These are phyloP conservation scores for Fennellomyces sp. DNA, from an alignment of 371 early-diverging fungal species.

Conservation along the genomic window DNA sequence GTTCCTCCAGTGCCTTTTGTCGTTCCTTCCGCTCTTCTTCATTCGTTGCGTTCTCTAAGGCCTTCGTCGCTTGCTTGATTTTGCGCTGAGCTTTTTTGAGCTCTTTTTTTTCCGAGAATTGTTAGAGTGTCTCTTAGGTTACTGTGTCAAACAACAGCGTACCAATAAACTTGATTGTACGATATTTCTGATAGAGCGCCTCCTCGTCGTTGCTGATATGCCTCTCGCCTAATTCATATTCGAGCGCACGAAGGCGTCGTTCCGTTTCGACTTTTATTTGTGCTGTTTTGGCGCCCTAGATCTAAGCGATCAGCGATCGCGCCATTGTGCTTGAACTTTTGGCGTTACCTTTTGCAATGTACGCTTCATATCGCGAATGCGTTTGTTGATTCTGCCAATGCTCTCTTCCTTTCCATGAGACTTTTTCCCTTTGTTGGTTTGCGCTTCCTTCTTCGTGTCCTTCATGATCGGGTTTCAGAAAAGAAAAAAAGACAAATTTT, in stretches of 20 bases:
- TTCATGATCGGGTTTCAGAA: no score
- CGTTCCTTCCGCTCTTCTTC: conserved; percentile 16
- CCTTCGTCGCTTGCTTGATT: conserved; percentile 17
- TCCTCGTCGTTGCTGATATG: conserved; percentile 37
- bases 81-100: conserved; percentile 42
- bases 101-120: conserved; percentile 20
- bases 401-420: not conserved
- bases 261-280: conserved; percentile 14
- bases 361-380: conserved; percentile 34
- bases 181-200: conserved; percentile 30
- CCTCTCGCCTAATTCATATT: conserved; percentile 38
- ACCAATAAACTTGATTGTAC: conserved; percentile 43
- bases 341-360: conserved; percentile 16
- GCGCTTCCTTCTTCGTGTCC: no score
- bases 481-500: no score
- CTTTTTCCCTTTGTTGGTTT: not conserved
- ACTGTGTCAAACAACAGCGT: conserved; percentile 4
- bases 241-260: conserved; percentile 31
- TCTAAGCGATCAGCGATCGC: not conserved
- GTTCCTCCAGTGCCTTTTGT: conserved; percentile 20
- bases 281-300: conserved; percentile 5
- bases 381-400: conserved; percentile 32
- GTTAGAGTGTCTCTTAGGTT: not conserved
- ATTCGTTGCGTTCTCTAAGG: conserved; percentile 19
- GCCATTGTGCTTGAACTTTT: not conserved